Percentiles rank a stretch among this genome's conserved stretches.
Conservation (phyloP, 164 flowering plant genomes). For the Vitis rupestris region DNA sequence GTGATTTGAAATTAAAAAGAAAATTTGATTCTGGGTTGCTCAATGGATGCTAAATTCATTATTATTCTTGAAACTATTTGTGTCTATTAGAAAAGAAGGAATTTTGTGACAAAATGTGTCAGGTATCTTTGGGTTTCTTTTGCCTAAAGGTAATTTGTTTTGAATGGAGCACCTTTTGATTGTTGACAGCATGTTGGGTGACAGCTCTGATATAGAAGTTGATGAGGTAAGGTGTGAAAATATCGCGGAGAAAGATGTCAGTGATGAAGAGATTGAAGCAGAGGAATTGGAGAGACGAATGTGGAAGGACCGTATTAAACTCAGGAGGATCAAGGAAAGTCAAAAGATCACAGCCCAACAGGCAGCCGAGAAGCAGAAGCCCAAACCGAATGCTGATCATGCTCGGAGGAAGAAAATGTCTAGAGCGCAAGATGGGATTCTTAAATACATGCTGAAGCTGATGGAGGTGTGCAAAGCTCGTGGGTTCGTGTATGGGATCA, state of each 20-base stretch:
- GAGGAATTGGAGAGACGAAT: constrained; percentile 60
- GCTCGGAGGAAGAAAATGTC: constrained; percentile 69
- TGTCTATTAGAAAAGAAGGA: background rate
- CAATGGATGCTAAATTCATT: no score
- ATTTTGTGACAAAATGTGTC: background rate
- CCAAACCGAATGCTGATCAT: constrained; percentile 51
- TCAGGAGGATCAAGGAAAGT: constrained; percentile 54
- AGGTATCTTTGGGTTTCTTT: background rate
- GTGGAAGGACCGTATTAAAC: constrained; percentile 70
- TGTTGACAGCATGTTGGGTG: constrained; percentile 18
- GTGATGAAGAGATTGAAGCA: constrained; percentile 67
- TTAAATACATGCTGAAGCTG: constrained; percentile 69
- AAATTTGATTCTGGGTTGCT: no score
- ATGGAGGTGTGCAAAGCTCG: constrained; percentile 79
- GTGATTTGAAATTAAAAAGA: no score
- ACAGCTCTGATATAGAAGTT: constrained; percentile 53
- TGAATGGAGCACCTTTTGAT: constrained; percentile 18
- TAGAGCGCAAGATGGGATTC: constrained; percentile 69
- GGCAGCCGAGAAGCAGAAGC: constrained; percentile 56
- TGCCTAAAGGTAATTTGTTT: background rate
- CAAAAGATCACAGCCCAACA: constrained; percentile 50
- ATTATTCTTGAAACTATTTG: no score
- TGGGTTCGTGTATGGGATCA: constrained; percentile 63
- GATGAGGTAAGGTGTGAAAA: constrained; percentile 48
- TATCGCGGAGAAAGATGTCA: constrained; percentile 62